A percentile compares a stretch with the other conserved stretches of the same genome.
Evolutionary conservation across 164 flowering plant genomes (phyloP).

Genomic region (Stephania cephalantha): DNA sequence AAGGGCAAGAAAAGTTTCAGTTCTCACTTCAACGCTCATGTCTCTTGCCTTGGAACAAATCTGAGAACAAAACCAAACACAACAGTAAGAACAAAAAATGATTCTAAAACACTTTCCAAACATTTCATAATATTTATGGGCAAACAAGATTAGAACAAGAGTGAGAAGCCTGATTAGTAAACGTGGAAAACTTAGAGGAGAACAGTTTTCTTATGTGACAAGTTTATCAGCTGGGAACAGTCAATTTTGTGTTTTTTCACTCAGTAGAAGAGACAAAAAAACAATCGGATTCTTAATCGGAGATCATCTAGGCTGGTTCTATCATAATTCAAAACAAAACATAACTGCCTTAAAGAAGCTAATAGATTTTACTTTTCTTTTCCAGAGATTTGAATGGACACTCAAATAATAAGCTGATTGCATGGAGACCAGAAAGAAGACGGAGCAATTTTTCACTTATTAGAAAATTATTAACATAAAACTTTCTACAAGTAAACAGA

Average conservation of each 20-base stretch:
- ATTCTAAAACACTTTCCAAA: background rate
- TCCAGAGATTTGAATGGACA: no score
- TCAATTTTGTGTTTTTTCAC: background rate
- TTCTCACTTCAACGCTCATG: constrained; percentile 62
- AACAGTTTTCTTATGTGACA: no score
- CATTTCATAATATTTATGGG: background rate
- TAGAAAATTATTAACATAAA: no score
- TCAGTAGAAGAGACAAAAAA: no score
- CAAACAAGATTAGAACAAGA: background rate
- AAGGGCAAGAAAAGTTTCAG: constrained; percentile 63
- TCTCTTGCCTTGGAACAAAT: constrained; percentile 75
- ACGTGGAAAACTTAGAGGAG: no score
- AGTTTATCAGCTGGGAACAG: background rate
- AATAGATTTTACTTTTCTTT: background rate
- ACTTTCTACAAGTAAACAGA: no score
- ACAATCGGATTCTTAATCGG: no score
- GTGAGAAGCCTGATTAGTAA: background rate
- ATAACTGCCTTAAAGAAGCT: background rate
- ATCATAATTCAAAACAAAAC: background rate
- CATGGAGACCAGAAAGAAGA: background rate
- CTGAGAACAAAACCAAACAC: constrained; percentile 32
- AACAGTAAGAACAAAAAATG: background rate
- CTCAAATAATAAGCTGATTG: no score
- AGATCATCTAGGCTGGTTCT: background rate
- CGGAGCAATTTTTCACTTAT: background rate